Base-by-base conservation (phyloP, 2,329 filamentous ascomycete genomes). In the Aspergillus brasiliensis region DNA sequence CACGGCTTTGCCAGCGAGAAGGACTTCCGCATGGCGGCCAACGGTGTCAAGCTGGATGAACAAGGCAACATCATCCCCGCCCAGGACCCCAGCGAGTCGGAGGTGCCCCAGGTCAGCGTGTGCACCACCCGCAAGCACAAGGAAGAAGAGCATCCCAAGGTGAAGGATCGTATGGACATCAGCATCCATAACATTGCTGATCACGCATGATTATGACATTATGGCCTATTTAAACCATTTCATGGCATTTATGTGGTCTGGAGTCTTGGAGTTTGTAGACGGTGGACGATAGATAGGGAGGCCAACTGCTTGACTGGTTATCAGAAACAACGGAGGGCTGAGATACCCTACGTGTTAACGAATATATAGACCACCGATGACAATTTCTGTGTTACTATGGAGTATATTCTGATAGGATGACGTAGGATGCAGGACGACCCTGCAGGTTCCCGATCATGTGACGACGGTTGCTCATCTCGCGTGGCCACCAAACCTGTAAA, bases 11-110 rank as follows among this genome's bases (percentile, higher is more conserved):
- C 87, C 44, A 84, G 83, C 59, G 80, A 84, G 56, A 80, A 81
- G 59, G 86, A 90, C 66, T 78, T 89, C 47, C 81, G 83, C 60
- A 84, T 90, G 65, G 86, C 87, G 17, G 81, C 83, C 13, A 85
- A 88, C 59, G 87, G 86, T 38, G 85, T 85, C 13, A 78, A 82
- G 34, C 82, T 89, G 17, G 82, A 85, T 62, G 75, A 76, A 38
- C 75, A 82, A 38, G 85, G 86, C 54, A 82, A 84, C 57, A 80
- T 88, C 47, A 81, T 88, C 37, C 83, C 86, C 4, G 80, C 80
- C 6, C 56, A 21, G 34, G 62, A 58, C 56, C 62, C 59, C 57
- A 56, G 59, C n/a, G 62, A 67, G 44, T 69, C 65, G 17, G 68
- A 65, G 58, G 66, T 62, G 59, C 67, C 58, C 51, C 65, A 66